Evolutionary conservation across 352 stramenopile genomes (phyloP), one percentile per base, ranked within the genome.

Genomic region (Globisporangium spiculum): DNA sequence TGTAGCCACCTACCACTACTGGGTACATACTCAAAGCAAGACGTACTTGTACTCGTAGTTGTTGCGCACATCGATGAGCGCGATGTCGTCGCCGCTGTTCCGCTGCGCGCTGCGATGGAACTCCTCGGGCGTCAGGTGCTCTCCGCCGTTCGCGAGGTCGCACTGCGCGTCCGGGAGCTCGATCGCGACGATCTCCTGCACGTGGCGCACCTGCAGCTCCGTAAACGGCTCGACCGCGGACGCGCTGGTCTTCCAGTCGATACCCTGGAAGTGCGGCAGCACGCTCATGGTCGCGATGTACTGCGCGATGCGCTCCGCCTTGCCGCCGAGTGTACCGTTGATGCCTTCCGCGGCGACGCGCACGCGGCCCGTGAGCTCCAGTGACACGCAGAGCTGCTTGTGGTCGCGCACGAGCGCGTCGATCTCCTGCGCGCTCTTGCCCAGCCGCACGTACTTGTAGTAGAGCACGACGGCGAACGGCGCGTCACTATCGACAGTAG

Each of bases 201-300:
- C 76, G 34, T 81, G 69, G 26, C 87, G 85, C 63, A 97, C 79
- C 8, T 89, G 79, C 44, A 97, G 71, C 46, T 88, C 86, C 4
- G 72, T 60, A 66, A 96, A 94, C 8, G 84, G 84, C 64, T 72
- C 53, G 0, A 85, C 81, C 0, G 60, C 8, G 0, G 84, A 82
- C 7, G 22, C 34, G 68, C 85, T 93, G 12, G 77, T 88, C 77
- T 97, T 97, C 90, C 90, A 97, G 80, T 96, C 90, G 53, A 96
- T 77, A n/a, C 54, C 76, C 22, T 30, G 34, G 59, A 79, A 79
- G 22, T 69, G 67, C 32, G 57, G 34, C 36, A 73, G 60, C 46
- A 75, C 56, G 57, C 80, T 44, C 83, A 94, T 95, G 8, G 7
- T 32, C 12, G 74, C 65, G 14, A 93, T 79, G 78, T 97, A 97